A percentile compares a stretch with the other conserved stretches of the same genome.
These are phyloP conservation scores for Cercospora beticola DNA, from an alignment of 2,329 filamentous ascomycete genomes.

Conservation along the genomic window DNA sequence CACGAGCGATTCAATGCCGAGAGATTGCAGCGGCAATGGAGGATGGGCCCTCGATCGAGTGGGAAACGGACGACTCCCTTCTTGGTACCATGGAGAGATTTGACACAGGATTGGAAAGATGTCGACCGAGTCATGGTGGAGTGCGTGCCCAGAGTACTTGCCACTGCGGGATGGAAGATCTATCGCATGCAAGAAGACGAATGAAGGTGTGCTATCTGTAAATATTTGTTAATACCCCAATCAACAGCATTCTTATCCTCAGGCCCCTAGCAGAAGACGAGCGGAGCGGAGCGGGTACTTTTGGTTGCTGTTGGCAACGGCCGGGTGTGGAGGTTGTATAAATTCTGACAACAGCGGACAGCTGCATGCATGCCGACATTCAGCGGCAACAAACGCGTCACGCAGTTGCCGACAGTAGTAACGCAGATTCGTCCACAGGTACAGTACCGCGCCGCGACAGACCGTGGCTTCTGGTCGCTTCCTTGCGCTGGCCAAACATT, in stretches of 20 bases:
- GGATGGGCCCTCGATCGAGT: constrained; percentile 36
- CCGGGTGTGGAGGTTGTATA: neutral
- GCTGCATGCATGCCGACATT: neutral
- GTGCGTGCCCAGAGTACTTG: constrained; percentile 36
- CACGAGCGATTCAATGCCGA: constrained; percentile 41
- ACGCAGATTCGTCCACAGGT: neutral
- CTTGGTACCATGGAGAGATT: constrained; percentile 38
- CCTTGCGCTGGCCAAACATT: neutral
- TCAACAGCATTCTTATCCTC: neutral
- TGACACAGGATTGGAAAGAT: constrained; percentile 39
- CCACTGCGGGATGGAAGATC: constrained; percentile 36
- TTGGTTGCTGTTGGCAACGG: neutral
- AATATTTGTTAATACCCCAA: neutral
- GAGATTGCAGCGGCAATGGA: constrained; percentile 39
- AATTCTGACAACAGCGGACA: neutral
- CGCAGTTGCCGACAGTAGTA: neutral
- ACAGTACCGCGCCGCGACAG: neutral
- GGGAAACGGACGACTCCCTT: constrained; percentile 39
- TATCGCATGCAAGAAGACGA: constrained; percentile 35
- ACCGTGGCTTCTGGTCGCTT: neutral
- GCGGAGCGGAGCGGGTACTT: neutral
- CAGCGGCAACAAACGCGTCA: neutral
- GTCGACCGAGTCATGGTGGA: constrained; percentile 41
- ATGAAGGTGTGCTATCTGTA: neutral
- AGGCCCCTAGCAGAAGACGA: neutral